Evolutionary conservation across 495 filamentous ascomycete species (phyloP).

Genomic region (Aspergillus conjunctus): DNA sequence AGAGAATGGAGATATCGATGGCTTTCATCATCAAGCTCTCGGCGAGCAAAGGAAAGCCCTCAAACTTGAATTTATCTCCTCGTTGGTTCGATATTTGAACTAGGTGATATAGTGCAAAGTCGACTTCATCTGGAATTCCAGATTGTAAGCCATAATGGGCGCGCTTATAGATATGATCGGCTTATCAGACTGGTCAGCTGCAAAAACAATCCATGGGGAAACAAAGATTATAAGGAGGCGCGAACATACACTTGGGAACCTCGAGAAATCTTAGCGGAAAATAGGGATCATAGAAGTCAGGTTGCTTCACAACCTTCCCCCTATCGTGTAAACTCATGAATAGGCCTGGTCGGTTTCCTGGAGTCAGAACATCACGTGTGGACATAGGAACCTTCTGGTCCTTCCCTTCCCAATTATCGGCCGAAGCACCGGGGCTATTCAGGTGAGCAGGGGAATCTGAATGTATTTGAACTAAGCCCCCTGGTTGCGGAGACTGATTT

Average conservation of each 20-base stretch:
- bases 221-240: not conserved
- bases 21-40: slow-evolving; percentile 86
- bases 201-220: too few relatives aligned
- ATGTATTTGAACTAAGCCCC: slow-evolving; percentile 29
- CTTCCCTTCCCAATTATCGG: slow-evolving; percentile 45
- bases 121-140: slow-evolving; percentile 75
- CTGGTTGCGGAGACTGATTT: slow-evolving; percentile 40
- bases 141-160: slow-evolving; percentile 80
- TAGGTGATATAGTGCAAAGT: slow-evolving; percentile 86
- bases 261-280: slow-evolving; percentile 46
- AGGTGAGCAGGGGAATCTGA: slow-evolving; percentile 37
- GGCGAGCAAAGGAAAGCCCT: slow-evolving; percentile 84
- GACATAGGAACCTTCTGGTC: slow-evolving; percentile 45
- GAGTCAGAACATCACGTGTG: slow-evolving; percentile 46
- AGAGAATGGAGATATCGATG: slow-evolving; percentile 70
- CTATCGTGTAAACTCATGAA: slow-evolving; percentile 34
- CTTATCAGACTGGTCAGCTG: slow-evolving; percentile 26
- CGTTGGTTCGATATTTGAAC: slow-evolving; percentile 94
- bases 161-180: slow-evolving; percentile 77
- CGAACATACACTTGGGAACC: slow-evolving; percentile 43
- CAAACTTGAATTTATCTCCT: slow-evolving; percentile 94
- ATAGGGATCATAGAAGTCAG: slow-evolving; percentile 49
- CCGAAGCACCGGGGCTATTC: slow-evolving; percentile 31
- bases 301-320: slow-evolving; percentile 35
- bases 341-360: slow-evolving; percentile 45